phyloP scores from a whole-genome alignment of 1,139 yeast species.

The Yamadazyma membranifaciens region DNA sequence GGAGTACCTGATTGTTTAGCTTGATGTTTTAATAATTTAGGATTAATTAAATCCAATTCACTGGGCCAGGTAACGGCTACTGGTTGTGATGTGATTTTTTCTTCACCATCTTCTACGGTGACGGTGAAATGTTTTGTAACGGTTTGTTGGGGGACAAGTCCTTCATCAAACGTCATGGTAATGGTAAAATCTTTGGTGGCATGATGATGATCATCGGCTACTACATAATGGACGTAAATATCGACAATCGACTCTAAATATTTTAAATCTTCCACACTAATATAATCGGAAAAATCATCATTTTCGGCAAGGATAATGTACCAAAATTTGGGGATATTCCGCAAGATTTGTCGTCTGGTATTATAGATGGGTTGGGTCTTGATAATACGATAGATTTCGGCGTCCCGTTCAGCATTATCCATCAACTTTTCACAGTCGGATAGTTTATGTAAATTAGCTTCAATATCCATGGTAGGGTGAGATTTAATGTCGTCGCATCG shows the following conservation, averaged over 20 bases:
- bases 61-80: constrained; percentile 61
- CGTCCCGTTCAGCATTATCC: constrained; percentile 55
- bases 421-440: constrained; percentile 57
- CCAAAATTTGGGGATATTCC: constrained; percentile 67
- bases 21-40: constrained; percentile 38
- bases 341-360: constrained; percentile 45
- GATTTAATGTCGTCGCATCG: neutral
- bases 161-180: constrained; percentile 46
- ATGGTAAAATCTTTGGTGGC: constrained; percentile 54
- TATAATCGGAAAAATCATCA: constrained; percentile 71
- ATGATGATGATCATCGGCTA: constrained; percentile 26
- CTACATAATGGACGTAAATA: constrained; percentile 52
- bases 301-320: constrained; percentile 72
- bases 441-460: constrained; percentile 22
- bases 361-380: constrained; percentile 51
- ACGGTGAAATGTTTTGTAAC: constrained; percentile 53
- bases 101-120: constrained; percentile 48
- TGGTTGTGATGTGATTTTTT: constrained; percentile 48
- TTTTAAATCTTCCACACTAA: constrained; percentile 65
- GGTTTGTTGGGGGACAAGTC: constrained; percentile 47
- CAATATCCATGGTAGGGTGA: constrained; percentile 9
- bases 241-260: constrained; percentile 60
- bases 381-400: constrained; percentile 48
- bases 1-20: constrained; percentile 26
- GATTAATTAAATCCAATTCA: constrained; percentile 53